A percentile compares a stretch with the other conserved stretches of the same genome.
Evolutionary conservation across 306 rosid genomes (phyloP).

Genomic region (Dalbergia oliveri): DNA sequence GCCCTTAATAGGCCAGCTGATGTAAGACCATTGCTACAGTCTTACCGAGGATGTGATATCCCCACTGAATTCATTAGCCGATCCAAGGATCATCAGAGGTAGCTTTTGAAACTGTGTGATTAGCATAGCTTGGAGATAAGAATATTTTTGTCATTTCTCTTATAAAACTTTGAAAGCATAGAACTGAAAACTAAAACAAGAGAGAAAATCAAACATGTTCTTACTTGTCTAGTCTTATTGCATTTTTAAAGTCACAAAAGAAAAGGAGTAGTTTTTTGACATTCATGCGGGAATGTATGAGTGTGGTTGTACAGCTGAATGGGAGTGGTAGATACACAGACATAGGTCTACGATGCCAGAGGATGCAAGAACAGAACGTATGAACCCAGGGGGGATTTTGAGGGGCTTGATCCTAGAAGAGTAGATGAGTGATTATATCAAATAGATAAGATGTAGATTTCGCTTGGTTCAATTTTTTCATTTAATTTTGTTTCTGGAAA

Average conservation of each 20-base stretch:
- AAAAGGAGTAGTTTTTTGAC: not conserved
- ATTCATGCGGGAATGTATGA: too few species aligned
- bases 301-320: not conserved
- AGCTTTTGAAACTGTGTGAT: not conserved
- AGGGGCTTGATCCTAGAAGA: conserved; percentile 39
- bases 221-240: not conserved
- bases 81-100: conserved; percentile 82
- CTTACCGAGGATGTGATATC: conserved; percentile 83
- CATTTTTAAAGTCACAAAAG: not conserved
- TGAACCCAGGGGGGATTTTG: conserved; percentile 56
- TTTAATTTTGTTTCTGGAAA: not conserved
- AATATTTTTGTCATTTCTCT: conserved; percentile 5
- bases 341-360: conserved; percentile 55
- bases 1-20: conserved; percentile 89
- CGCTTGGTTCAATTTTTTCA: too few species aligned
- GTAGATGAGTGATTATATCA: too few species aligned
- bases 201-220: not conserved
- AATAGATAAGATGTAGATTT: too few species aligned
- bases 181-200: not conserved
- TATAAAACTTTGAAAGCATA: not conserved
- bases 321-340: not conserved
- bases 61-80: conserved; percentile 89
- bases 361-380: conserved; percentile 56
- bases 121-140: not conserved
- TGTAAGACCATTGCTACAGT: conserved; percentile 81